Base-by-base conservation (phyloP, 2,329 filamentous ascomycete species). In the Fusarium abutilonis region DNA sequence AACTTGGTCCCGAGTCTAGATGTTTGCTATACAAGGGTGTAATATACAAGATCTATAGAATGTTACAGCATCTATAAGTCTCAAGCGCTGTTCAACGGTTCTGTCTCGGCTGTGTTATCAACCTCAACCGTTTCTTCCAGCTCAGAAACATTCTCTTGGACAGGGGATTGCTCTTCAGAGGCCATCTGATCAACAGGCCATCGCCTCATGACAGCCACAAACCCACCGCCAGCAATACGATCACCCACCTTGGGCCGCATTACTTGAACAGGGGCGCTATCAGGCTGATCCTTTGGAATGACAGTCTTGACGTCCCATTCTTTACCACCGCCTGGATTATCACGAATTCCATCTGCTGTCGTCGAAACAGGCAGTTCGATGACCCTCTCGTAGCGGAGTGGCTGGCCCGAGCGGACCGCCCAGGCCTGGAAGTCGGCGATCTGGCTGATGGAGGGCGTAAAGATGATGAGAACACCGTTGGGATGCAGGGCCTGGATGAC, bases 381-480 rank as follows among this genome's bases (percentile, higher is more conserved):
- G 1, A 87, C 84, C 40, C 79, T 82, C 35, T 89, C 86, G 9
- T 87, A 74, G 23, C 81, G 73, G 19, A 83, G 50, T 14, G 85
- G 85, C 49, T 91, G 76, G 3, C 74, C 75, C 11, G 84, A 77
- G 26, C 81, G 75, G 54, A 82, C 82, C 29, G 87, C 50, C 76
- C 76, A 78, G 17, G 69, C 55, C 35, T 74, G 70, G 56, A 88
- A 90, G 6, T 87, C 82, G 36, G 83, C 86, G 52, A 94, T 89
- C 73, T 94, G 91, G 9, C 90, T 93, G 56, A 95, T 86, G 67
- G 87, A 91, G 1, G 91, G 91, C 63, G 86, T 87, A 76, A 93
- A 95, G 2, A 92, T 81, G 13, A 89, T 79, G 29, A 94, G 77
- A 9, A 84, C 78, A 0, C 87, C 90, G 68, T 90, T 84, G 2